Percentiles rank a stretch among this genome's conserved stretches.
Conservation (phyloP, 768 basidiomycete species). For the Lyophyllum shimeji region DNA sequence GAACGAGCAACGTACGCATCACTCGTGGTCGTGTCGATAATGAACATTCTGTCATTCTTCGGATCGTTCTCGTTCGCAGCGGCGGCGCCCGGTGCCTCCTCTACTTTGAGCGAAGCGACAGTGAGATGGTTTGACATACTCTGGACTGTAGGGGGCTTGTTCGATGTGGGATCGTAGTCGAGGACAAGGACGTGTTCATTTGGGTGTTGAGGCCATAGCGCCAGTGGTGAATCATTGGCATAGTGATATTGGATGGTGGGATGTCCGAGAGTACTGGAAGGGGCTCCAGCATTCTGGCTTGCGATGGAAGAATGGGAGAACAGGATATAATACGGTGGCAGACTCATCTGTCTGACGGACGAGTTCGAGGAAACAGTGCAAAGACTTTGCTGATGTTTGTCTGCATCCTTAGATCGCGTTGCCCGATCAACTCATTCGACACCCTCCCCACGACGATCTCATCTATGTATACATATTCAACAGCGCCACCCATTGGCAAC, state of each 20-base stretch:
- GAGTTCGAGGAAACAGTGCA: neutral
- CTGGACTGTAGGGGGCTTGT: constrained; percentile 44
- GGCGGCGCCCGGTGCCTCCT: constrained; percentile 72
- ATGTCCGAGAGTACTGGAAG: constrained; percentile 56
- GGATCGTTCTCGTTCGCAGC: constrained; percentile 44
- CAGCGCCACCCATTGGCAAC: too few relatives aligned
- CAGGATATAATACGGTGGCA: constrained; percentile 68
- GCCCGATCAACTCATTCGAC: too few relatives aligned
- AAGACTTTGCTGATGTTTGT: constrained; percentile 9
- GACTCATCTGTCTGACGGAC: constrained; percentile 11
- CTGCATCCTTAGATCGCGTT: neutral
- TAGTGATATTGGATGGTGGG: constrained; percentile 82
- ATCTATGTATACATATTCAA: too few relatives aligned
- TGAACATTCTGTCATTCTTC: constrained; percentile 72
- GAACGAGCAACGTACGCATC: constrained; percentile 34
- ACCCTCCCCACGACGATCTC: too few relatives aligned
- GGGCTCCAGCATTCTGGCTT: constrained; percentile 30
- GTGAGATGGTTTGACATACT: constrained; percentile 45
- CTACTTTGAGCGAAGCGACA: constrained; percentile 60
- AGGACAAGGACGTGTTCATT: constrained; percentile 76
- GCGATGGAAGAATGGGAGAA: constrained; percentile 55
- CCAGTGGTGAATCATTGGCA: constrained; percentile 71
- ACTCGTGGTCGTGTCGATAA: constrained; percentile 61
- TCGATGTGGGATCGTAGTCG: constrained; percentile 54
- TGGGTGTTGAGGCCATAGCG: constrained; percentile 56